These are phyloP conservation scores for Tulasnella sp. DNA, from an alignment of 768 basidiomycete species.

Conservation along the genomic window DNA sequence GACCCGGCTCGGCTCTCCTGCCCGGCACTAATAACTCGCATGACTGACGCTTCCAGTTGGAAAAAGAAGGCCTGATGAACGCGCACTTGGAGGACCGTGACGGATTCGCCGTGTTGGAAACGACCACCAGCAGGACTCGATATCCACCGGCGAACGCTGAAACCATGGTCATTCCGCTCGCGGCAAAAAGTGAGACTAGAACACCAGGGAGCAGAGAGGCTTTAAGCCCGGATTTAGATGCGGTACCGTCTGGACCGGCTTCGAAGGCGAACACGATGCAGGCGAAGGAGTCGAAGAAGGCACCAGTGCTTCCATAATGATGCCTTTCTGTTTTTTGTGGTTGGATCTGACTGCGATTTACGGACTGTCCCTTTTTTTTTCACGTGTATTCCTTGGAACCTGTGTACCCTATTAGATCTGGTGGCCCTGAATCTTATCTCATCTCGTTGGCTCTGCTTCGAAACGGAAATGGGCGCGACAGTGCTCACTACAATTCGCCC, in stretches of 20 bases:
- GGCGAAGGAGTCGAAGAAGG: conserved; percentile 27
- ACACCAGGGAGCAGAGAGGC: not conserved
- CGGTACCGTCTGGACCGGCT: conserved; percentile 18
- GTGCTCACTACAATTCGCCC: too few relatives aligned
- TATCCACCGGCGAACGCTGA: conserved; percentile 23
- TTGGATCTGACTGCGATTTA: not conserved
- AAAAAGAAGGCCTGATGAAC: conserved; percentile 34
- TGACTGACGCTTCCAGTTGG: conserved; percentile 31
- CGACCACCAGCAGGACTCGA: not conserved
- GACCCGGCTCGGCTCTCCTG: not conserved
- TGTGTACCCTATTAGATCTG: too few relatives aligned
- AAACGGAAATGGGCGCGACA: too few relatives aligned
- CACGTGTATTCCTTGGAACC: too few relatives aligned
- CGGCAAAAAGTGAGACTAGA: not conserved
- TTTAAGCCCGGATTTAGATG: conserved; percentile 18
- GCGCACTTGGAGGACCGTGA: conserved; percentile 24
- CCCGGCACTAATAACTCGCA: not conserved
- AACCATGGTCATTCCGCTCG: conserved; percentile 27
- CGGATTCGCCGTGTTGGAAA: conserved; percentile 25
- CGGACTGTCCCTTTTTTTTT: too few relatives aligned
- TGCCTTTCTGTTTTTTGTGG: too few relatives aligned
- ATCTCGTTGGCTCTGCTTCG: too few relatives aligned
- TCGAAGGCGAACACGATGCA: conserved; percentile 7
- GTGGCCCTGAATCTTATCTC: too few relatives aligned
- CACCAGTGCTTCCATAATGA: conserved; percentile 17